A percentile compares a stretch with the other conserved stretches of the same genome.
phyloP scores from a whole-genome alignment of 805 yeast species.

The Hemisphaericaspora nanyangensis region DNA sequence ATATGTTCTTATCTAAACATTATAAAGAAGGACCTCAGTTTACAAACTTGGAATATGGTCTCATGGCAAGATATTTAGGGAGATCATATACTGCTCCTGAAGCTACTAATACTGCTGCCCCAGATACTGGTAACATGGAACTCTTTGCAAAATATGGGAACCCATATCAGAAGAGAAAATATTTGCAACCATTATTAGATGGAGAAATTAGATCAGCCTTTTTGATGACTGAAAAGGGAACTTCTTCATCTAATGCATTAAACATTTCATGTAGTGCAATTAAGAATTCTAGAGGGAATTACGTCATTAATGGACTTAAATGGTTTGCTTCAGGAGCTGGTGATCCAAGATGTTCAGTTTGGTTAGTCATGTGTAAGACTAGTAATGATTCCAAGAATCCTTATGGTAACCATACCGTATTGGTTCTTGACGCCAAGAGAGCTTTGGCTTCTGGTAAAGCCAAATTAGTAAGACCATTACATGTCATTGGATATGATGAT shows the following conservation, averaged over 20 bases:
- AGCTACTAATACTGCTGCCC: constrained; percentile 57
- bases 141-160: constrained; percentile 41
- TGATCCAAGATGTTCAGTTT: constrained; percentile 54
- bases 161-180: constrained; percentile 35
- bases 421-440: constrained; percentile 49
- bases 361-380: constrained; percentile 54
- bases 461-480: constrained; percentile 46
- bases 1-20: constrained; percentile 49
- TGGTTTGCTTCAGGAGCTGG: constrained; percentile 75
- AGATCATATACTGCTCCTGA: constrained; percentile 52
- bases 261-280: constrained; percentile 48
- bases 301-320: constrained; percentile 55
- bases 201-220: constrained; percentile 60
- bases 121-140: constrained; percentile 66
- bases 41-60: constrained; percentile 59
- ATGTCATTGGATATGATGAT: constrained; percentile 59
- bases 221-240: constrained; percentile 61
- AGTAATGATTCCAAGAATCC: constrained; percentile 21
- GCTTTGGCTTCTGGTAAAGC: constrained; percentile 50
- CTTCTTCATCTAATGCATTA: constrained; percentile 59
- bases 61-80: constrained; percentile 63
- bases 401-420: constrained; percentile 53
- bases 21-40: constrained; percentile 53
- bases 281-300: constrained; percentile 37
- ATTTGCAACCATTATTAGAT: constrained; percentile 50